Evolutionary conservation across 768 basidiomycete genomes (phyloP).

Genomic region (Podaxis carcinomalis): DNA sequence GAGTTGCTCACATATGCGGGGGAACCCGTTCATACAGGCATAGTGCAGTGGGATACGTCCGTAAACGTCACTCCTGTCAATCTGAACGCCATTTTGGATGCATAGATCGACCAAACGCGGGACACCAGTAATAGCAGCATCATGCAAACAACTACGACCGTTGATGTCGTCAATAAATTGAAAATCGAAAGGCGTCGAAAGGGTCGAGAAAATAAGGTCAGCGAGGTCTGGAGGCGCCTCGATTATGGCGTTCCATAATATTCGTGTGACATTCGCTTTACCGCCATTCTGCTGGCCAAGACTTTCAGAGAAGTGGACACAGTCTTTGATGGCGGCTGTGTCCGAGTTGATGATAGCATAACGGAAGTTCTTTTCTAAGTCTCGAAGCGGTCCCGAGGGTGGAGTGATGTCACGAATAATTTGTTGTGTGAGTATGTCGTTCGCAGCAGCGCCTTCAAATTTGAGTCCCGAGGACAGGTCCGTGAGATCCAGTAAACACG

Average conservation of each 20-base stretch:
- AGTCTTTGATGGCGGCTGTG: conserved; percentile 56
- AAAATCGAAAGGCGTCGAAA: conserved; percentile 77
- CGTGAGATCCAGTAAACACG: conserved; percentile 74
- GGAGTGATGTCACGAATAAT: conserved; percentile 57
- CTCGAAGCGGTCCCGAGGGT: conserved; percentile 73
- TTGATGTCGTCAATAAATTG: conserved; percentile 96
- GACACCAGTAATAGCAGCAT: conserved; percentile 84
- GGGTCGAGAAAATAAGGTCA: conserved; percentile 67
- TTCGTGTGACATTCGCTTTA: conserved; percentile 75
- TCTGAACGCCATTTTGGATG: conserved; percentile 65
- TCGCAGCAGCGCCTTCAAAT: conserved; percentile 75
- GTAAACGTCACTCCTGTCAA: conserved; percentile 80
- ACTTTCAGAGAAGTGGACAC: conserved; percentile 65
- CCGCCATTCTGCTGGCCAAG: conserved; percentile 58
- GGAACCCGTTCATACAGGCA: conserved; percentile 90
- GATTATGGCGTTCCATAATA: conserved; percentile 89
- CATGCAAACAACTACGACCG: conserved; percentile 88
- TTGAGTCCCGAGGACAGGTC: conserved; percentile 71
- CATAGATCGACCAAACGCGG: conserved; percentile 77
- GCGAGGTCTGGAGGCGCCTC: conserved; percentile 72
- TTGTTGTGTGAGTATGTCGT: conserved; percentile 72
- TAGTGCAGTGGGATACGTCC: conserved; percentile 94
- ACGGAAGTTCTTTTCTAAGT: conserved; percentile 83
- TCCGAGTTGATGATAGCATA: conserved; percentile 70
- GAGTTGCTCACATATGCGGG: conserved; percentile 68